Percentiles rank a stretch among this genome's conserved stretches.
Conservation (phyloP, 164 flowering plant species). For the Chloranthus sessilifolius region DNA sequence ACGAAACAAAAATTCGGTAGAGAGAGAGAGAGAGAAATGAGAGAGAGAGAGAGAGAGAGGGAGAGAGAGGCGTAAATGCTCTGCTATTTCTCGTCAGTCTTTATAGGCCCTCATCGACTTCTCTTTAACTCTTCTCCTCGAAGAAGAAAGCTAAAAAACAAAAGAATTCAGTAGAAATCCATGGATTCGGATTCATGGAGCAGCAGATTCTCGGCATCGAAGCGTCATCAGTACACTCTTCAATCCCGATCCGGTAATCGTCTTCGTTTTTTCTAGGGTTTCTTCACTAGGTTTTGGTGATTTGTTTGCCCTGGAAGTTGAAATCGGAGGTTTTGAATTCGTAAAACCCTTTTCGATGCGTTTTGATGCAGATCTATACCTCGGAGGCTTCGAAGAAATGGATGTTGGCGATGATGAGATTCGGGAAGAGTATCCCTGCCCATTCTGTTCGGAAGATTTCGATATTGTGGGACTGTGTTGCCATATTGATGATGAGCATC, state of each 20-base stretch:
- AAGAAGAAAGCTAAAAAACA: neutral
- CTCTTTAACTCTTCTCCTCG: neutral
- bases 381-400: conserved; percentile 71
- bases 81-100: neutral
- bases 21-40: neutral
- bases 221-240: too few species aligned
- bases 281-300: neutral
- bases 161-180: neutral
- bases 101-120: neutral
- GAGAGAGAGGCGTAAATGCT: neutral
- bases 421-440: conserved; percentile 74
- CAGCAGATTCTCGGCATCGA: conserved; percentile 3
- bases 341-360: neutral
- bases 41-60: neutral
- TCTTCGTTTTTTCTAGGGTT: neutral
- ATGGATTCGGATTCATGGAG: conserved; percentile 7
- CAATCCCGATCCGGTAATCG: conserved; percentile 1
- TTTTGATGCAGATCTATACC: conserved; percentile 45
- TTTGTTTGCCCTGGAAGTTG: neutral
- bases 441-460: conserved; percentile 72
- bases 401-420: conserved; percentile 76
- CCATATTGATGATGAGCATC: conserved; percentile 92
- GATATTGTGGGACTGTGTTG: conserved; percentile 82
- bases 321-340: too few species aligned
- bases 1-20: too few species aligned